phyloP scores from a whole-genome alignment of 768 basidiomycete species.

The Termitomyces sp. region DNA sequence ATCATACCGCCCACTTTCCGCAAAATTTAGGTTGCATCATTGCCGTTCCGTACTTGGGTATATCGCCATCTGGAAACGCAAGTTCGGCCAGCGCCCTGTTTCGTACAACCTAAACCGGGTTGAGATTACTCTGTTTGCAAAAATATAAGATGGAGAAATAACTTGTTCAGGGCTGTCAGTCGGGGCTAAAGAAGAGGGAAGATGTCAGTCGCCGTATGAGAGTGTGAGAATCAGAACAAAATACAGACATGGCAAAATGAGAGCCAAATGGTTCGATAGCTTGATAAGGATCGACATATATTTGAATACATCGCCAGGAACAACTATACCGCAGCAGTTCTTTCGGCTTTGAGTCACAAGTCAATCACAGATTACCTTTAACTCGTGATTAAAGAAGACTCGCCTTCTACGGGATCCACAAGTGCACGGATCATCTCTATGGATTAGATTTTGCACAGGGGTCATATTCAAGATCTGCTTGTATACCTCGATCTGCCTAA shows the following conservation, averaged over 20 bases:
- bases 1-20: slow-evolving; percentile 76
- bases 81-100: slow-evolving; percentile 56
- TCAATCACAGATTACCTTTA: neutral
- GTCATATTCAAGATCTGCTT: slow-evolving; percentile 59
- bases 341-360: slow-evolving; percentile 28
- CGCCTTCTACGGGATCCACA: slow-evolving; percentile 63
- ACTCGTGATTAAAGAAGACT: slow-evolving; percentile 13
- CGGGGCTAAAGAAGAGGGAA: slow-evolving; percentile 38
- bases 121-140: neutral
- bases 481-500: slow-evolving; percentile 67
- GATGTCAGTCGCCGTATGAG: neutral
- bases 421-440: slow-evolving; percentile 64
- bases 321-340: slow-evolving; percentile 36
- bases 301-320: slow-evolving; percentile 64
- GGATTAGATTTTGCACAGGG: slow-evolving; percentile 65
- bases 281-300: slow-evolving; percentile 82
- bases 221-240: neutral
- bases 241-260: slow-evolving; percentile 73
- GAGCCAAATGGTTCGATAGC: slow-evolving; percentile 80
- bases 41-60: slow-evolving; percentile 56
- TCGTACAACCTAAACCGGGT: slow-evolving; percentile 22
- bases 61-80: slow-evolving; percentile 52
- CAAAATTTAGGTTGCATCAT: slow-evolving; percentile 64
- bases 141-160: neutral
- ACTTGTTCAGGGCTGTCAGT: slow-evolving; percentile 69